Evolutionary conservation across 2,329 filamentous ascomycete genomes (phyloP), one percentile per base, ranked within the genome.

Genomic region (Trichoderma sp.): DNA sequence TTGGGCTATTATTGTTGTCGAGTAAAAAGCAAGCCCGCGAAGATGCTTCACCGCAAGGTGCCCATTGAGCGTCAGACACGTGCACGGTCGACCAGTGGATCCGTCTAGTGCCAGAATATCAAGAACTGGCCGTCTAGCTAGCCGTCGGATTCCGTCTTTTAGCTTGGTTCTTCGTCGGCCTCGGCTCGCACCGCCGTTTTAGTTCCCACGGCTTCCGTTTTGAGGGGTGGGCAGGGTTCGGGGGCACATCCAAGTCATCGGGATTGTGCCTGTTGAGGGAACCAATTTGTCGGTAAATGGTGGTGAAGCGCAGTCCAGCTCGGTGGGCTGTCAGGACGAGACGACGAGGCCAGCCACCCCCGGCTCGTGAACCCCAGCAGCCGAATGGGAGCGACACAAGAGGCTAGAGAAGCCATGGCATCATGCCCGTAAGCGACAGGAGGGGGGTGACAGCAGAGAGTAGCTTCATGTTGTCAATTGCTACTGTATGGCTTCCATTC

Each of bases 181-280:
- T 80, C 80, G 80, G 80, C 78, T 81, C 80, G 80, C 80, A 79
- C 78, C 80, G 80, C 78, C 78, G 78, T 76, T 77, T 77, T 76
- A 76, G 77, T 73, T 73, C 72, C 51, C 73, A 68, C 64, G 11
- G 57, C 58, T 72, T 63, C 69, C 62, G 34, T 67, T 65, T 47
- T 56, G 74, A 73, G 74, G 76, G 73, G 73, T 73, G 73, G 73
- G 34, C 70, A 73, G 73, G 75, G 73, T 74, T 18, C 74, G 74
- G 76, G 76, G 73, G 75, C 73, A 62, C 71, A 62, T 73, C 71
- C 66, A 70, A 36, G 15, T 53, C 18, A 36, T 70, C 57, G 66
- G 66, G 39, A 62, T 70, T 36, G 57, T 61, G 57, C 57, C 36
- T 53, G 28, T 61, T 4, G 56, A 51, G 21, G 57, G 66, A 62